Evolutionary conservation across 2,329 filamentous ascomycete species (phyloP).

Genomic region (Byssochlamys sp.): DNA sequence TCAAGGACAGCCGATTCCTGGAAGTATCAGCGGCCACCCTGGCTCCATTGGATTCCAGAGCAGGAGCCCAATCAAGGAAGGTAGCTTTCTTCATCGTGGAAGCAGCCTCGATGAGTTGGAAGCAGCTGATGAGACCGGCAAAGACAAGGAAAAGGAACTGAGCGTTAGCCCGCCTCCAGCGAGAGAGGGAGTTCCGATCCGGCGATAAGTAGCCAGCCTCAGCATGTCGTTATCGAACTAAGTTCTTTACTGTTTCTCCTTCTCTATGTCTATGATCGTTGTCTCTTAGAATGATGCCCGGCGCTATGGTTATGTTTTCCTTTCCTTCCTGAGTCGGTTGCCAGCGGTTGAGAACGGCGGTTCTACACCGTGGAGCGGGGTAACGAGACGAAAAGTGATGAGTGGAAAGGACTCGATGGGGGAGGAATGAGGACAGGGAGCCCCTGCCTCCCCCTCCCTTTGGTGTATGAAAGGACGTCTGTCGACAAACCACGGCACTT

Average conservation of each 20-base stretch:
- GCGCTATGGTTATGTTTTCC: conserved; percentile 21
- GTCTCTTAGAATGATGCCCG: conserved; percentile 12
- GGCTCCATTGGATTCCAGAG: conserved; percentile 41
- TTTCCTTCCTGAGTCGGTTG: not conserved
- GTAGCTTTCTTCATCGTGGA: conserved; percentile 73
- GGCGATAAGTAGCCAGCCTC: conserved; percentile 39
- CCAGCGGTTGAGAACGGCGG: not conserved
- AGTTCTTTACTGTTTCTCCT: conserved; percentile 3
- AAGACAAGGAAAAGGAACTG: conserved; percentile 43
- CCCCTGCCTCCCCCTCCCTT: not conserved
- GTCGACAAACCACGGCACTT: not conserved
- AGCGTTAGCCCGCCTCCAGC: conserved; percentile 37
- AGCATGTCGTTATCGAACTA: not conserved
- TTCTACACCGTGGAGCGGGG: conserved; percentile 15
- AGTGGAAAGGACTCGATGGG: not conserved
- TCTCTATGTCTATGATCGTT: conserved; percentile 6
- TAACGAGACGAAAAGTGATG: conserved; percentile 2
- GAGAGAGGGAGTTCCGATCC: conserved; percentile 54
- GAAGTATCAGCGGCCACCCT: conserved; percentile 34
- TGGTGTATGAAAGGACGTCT: not conserved
- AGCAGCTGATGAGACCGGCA: conserved; percentile 8
- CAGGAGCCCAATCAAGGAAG: conserved; percentile 82
- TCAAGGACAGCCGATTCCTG: conserved; percentile 32
- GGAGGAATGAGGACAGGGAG: not conserved
- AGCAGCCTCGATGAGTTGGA: conserved; percentile 53